phyloP scores from a whole-genome alignment of 495 filamentous ascomycete species.

The Hypoxylon trugodes region DNA sequence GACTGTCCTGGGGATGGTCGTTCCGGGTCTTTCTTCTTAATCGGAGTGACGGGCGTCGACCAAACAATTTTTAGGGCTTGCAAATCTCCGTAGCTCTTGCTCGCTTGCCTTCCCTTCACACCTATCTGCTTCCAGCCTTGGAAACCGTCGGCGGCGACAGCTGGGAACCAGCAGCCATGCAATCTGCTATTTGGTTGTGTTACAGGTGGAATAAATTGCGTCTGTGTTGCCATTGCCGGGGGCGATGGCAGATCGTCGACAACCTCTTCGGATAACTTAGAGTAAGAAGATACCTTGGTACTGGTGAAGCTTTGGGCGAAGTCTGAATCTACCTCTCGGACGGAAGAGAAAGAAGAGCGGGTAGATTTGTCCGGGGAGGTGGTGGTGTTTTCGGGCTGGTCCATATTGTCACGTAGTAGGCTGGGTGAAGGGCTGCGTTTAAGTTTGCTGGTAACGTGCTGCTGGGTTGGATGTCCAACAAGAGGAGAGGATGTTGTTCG shows the following conservation, averaged over 20 bases:
- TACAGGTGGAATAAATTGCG: slow-evolving; percentile 58
- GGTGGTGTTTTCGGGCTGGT: slow-evolving; percentile 25
- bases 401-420: slow-evolving; percentile 35
- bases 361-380: slow-evolving; percentile 51
- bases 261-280: slow-evolving; percentile 52
- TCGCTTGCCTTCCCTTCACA: slow-evolving; percentile 69
- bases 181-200: slow-evolving; percentile 57
- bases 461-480: slow-evolving; percentile 26
- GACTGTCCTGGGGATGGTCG: slow-evolving; percentile 47
- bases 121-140: slow-evolving; percentile 77
- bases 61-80: slow-evolving; percentile 64
- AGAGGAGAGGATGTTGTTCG: slow-evolving; percentile 32
- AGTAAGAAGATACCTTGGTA: slow-evolving; percentile 68
- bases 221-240: slow-evolving; percentile 53
- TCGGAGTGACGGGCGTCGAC: slow-evolving; percentile 56
- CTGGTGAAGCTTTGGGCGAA: slow-evolving; percentile 78
- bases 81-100: slow-evolving; percentile 77
- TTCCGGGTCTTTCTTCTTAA: slow-evolving; percentile 40
- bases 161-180: slow-evolving; percentile 71
- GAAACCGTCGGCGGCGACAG: slow-evolving; percentile 68
- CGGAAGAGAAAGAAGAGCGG: slow-evolving; percentile 65
- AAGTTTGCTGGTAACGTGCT: slow-evolving; percentile 29
- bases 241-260: slow-evolving; percentile 50
- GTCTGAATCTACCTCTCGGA: slow-evolving; percentile 59
- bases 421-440: slow-evolving; percentile 31